Evolutionary conservation across 176 grass and related monocot genomes (phyloP).

Genomic region (Carex pumila): DNA sequence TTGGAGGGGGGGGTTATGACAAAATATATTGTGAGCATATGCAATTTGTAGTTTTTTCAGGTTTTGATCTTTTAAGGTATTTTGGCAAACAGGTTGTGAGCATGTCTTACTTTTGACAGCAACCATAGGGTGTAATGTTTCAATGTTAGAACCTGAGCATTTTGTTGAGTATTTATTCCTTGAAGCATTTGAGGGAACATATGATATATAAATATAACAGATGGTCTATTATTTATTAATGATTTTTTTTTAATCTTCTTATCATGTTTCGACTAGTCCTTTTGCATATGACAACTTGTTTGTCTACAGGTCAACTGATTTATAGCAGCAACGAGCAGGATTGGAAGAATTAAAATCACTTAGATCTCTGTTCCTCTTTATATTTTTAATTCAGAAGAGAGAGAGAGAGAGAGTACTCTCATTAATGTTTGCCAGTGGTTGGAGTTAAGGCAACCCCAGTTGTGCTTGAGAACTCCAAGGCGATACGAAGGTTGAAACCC

Average conservation of each 20-base stretch:
- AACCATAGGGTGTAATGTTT: neutral
- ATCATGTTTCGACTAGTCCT: neutral
- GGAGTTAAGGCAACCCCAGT: too few species aligned
- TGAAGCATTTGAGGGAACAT: neutral
- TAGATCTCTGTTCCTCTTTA: neutral
- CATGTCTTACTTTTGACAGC: neutral
- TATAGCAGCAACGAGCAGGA: neutral
- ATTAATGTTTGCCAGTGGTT: too few species aligned
- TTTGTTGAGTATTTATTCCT: neutral
- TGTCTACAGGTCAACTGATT: neutral
- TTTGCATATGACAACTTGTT: neutral
- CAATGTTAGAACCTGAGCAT: neutral
- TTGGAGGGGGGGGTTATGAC: neutral
- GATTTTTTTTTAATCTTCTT: neutral
- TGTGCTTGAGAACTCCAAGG: too few species aligned
- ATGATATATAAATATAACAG: neutral
- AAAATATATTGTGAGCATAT: neutral
- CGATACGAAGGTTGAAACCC: too few species aligned
- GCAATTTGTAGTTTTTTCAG: neutral
- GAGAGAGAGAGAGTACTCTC: neutral
- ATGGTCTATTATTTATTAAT: neutral
- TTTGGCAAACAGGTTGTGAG: neutral
- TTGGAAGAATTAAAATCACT: neutral
- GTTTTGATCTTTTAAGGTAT: neutral
- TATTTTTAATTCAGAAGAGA: neutral